Evolutionary conservation across 192 early-diverging fungal species (phyloP), one percentile per base, ranked within the genome.

Genomic region (Coemansia sp.): DNA sequence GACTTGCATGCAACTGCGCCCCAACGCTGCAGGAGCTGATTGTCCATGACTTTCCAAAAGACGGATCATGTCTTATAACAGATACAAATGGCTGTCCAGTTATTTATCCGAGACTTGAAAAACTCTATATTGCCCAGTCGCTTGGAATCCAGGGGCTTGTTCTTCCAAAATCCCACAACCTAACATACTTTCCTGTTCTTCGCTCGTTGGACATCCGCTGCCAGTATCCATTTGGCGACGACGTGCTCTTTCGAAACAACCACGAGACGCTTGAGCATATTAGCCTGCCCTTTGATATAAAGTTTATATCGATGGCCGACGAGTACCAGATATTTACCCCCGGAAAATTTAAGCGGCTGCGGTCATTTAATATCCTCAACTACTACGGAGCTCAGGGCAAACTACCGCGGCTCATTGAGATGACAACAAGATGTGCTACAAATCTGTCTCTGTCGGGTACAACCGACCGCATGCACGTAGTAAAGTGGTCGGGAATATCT

Each of bases 171-270:
- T 23, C 46, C 0, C 17, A 48, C 12, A 23, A 23, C 46, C 12
- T 48, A 13, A 23, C 17, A 1, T 23, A 48, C 21, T 48, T 48
- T 48, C 46, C 46, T 48, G 21, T 13, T 13, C 46, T 48, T 48
- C 46, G 46, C 21, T 48, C 46, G 11, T 23, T 48, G 4, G 46
- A 48, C 19, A 48, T 48, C 8, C 19, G 23, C 46, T 48, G 46
- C 21, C 46, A 48, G 46, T 48, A 48, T 48, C 46, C 46, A 5
- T 48, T 48, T 48, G 46, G 46, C 46, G 46, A 48, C 46, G 46
- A 48, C 21, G 46, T 48, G 17, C 21, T 48, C 21, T 23, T 48
- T 0, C 46, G 46, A 3, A 23, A 23, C 46, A 48, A 48, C 21
- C 21, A 19, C 13, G 46, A 48, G 5, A 48, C 46, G 21, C 19